Evolutionary conservation across 345 rosid species (phyloP), one percentile per base, ranked within the genome.

Genomic region (Arabis alpina): DNA sequence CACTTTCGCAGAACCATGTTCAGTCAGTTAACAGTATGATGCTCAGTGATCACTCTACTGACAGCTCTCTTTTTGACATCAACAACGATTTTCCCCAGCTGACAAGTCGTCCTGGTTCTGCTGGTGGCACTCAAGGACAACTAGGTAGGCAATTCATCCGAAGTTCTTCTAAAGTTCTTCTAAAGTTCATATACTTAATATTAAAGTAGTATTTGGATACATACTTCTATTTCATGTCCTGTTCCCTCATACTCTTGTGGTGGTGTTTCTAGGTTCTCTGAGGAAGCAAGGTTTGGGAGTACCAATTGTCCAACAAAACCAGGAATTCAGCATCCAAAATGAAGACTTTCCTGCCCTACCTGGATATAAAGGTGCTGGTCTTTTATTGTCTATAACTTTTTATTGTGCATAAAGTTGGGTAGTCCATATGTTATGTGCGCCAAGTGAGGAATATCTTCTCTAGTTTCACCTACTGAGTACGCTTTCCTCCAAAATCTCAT

Each of bases 331-430:
- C 88, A 95, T 95, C 63, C 98, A 92, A 87, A 95, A 87, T 74
- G 99, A 95, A 82, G 99, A 95, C 82, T 95, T 95, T 82, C 99
- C 98, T 61, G 99, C 99, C 52, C 76, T 95, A 66, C 99, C 98
- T 1, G 98, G 98, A 71, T 95, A 87, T 75, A 95, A 92, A 86
- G 99, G 99, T 94, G 83, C 76, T 53, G 73, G 58, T 65, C 68
- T 54, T 53, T 52, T 27, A 57, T 59, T 71, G 48, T 51, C 48
- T 36, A 42, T 63, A 48, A 52, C 8, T 48, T 30, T 56, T 32
- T 68, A 44, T 59, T 68, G 51, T 66, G 37, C 63, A 34, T 51
- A 42, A 32, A 53, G 10, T 36, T 75, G 27, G 43, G 48, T 47
- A 7, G 27, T 61, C 61, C 66, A 54, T 53, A 55, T 45, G 37